Conservation (phyloP, 768 basidiomycete genomes). For the Ephemerocybe angulata region DNA sequence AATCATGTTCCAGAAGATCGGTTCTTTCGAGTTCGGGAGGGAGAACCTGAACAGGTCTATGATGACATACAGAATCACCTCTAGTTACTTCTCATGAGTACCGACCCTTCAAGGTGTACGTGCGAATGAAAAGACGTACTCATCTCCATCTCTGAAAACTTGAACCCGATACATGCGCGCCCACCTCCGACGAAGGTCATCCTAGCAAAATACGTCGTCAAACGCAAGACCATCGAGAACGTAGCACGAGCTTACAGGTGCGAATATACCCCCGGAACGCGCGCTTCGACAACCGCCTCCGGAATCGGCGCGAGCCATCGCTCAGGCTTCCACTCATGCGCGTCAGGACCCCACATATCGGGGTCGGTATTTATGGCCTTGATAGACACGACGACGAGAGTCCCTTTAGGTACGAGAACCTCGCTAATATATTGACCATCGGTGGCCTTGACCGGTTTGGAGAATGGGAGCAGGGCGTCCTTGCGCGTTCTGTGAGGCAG, state of each 20-base stretch:
- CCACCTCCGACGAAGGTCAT: constrained; percentile 21
- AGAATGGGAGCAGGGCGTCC: constrained; percentile 18
- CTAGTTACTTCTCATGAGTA: neutral
- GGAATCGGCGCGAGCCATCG: constrained; percentile 37
- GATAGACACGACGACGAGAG: constrained; percentile 15
- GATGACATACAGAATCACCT: neutral
- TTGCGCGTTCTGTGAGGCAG: constrained; percentile 20
- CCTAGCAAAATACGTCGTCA: constrained; percentile 19
- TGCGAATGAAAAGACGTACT: constrained; percentile 32
- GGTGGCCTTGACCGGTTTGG: constrained; percentile 19
- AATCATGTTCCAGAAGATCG: constrained; percentile 23
- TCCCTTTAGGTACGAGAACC: constrained; percentile 35
- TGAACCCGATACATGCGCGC: constrained; percentile 36
- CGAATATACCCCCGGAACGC: constrained; percentile 43
- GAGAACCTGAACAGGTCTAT: neutral
- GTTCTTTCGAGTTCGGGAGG: neutral
- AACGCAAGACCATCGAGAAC: neutral
- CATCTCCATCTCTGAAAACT: constrained; percentile 52
- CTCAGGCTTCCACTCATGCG: constrained; percentile 47
- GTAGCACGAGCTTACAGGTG: constrained; percentile 26
- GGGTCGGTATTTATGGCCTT: constrained; percentile 7
- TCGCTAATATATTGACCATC: constrained; percentile 24
- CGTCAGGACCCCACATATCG: constrained; percentile 29
- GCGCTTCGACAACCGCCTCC: constrained; percentile 27
- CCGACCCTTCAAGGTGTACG: neutral